Conservation (phyloP, 331 rosid species). For the Arachis monticola region DNA sequence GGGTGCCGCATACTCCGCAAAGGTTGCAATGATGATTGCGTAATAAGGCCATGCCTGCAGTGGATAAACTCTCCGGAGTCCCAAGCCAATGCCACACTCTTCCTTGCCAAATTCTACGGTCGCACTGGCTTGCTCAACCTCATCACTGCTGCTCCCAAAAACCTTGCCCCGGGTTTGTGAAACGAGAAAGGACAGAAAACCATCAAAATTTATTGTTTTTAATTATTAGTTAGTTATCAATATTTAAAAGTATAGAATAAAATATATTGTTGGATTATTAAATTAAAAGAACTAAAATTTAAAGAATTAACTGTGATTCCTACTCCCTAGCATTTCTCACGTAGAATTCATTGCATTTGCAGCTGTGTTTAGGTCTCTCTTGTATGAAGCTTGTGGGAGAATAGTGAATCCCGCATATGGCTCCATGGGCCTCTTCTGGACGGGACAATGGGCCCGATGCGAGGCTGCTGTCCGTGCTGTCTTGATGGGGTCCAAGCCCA, state of each 20-base stretch:
- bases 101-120: constrained; percentile 81
- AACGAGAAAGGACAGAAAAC: too few relatives aligned
- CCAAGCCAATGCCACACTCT: constrained; percentile 80
- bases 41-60: constrained; percentile 64
- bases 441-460: constrained; percentile 62
- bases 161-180: constrained; percentile 33
- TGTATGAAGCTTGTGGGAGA: constrained; percentile 77
- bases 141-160: constrained; percentile 50
- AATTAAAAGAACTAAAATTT: too few relatives aligned
- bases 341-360: too few relatives aligned
- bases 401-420: constrained; percentile 69
- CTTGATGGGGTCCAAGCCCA: constrained; percentile 43
- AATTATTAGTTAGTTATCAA: too few relatives aligned
- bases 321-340: too few relatives aligned
- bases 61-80: constrained; percentile 67
- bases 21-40: constrained; percentile 64
- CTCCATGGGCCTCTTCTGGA: constrained; percentile 60
- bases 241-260: too few relatives aligned
- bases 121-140: constrained; percentile 79
- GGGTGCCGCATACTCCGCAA: constrained; percentile 81
- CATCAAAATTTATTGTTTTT: too few relatives aligned
- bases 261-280: too few relatives aligned
- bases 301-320: too few relatives aligned
- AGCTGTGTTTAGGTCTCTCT: constrained; percentile 64
- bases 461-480: constrained; percentile 72